phyloP scores from a whole-genome alignment of 768 basidiomycete species.

The Tylopilus vinaceipallidus region DNA sequence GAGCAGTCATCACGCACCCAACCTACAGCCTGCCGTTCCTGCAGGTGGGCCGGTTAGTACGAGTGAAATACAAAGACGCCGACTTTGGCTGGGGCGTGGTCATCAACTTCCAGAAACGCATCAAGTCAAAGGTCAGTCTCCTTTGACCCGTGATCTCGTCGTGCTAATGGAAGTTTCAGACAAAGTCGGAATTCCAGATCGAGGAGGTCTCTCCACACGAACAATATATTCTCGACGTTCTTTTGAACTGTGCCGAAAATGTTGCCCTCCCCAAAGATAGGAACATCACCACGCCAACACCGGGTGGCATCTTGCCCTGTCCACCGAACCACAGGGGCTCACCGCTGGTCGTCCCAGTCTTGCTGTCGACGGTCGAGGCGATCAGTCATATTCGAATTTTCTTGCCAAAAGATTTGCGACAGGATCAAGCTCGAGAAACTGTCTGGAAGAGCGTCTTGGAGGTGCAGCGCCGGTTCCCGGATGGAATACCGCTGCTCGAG shows the following conservation, averaged over 20 bases:
- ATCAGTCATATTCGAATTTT: constrained; percentile 86
- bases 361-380: constrained; percentile 82
- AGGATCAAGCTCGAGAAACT: constrained; percentile 71
- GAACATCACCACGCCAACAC: constrained; percentile 51
- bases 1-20: constrained; percentile 92
- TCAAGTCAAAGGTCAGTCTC: constrained; percentile 67
- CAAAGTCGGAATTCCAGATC: constrained; percentile 58
- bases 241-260: constrained; percentile 75
- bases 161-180: constrained; percentile 37
- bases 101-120: constrained; percentile 86
- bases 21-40: constrained; percentile 94
- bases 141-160: neutral
- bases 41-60: constrained; percentile 88
- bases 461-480: constrained; percentile 86
- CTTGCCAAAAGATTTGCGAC: constrained; percentile 87
- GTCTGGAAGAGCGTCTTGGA: constrained; percentile 89
- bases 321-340: constrained; percentile 67
- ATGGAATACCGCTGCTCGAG: constrained; percentile 84
- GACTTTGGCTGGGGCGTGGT: constrained; percentile 98
- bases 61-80: constrained; percentile 78
- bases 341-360: constrained; percentile 83
- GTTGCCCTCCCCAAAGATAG: constrained; percentile 59
- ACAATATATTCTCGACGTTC: constrained; percentile 91
- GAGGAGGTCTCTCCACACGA: constrained; percentile 81
- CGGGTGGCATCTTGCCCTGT: constrained; percentile 76